Evolutionary conservation across 306 rosid species (phyloP).

Genomic region (Astragalus glycyphyllos): DNA sequence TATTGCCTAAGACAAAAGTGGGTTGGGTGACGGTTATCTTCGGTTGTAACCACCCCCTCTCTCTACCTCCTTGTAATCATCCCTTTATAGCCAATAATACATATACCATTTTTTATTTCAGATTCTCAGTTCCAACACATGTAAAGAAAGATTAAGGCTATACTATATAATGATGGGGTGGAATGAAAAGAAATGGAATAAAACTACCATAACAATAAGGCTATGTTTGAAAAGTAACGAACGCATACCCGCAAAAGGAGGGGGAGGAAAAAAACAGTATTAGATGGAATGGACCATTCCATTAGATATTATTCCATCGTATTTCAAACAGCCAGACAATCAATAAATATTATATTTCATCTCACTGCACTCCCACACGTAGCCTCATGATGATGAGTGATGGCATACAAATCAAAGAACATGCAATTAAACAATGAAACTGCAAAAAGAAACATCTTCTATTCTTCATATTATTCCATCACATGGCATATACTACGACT

Average conservation of each 20-base stretch:
- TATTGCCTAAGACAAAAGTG: too few relatives aligned
- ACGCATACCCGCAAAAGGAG: background rate
- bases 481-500: background rate
- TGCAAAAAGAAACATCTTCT: background rate
- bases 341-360: background rate
- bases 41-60: too few relatives aligned
- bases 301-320: background rate
- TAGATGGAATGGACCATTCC: background rate
- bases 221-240: background rate
- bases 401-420: background rate
- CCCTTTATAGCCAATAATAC: too few relatives aligned
- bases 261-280: background rate
- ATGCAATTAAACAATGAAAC: constrained; percentile 29
- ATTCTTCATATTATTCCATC: constrained; percentile 15
- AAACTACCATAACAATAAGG: background rate
- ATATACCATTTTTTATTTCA: too few relatives aligned
- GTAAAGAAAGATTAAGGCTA: constrained; percentile 15
- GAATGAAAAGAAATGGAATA: background rate
- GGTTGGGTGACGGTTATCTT: too few relatives aligned
- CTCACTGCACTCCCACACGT: constrained; percentile 3
- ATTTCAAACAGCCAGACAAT: constrained; percentile 6
- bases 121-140: background rate
- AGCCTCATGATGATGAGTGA: background rate
- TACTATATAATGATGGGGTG: background rate
- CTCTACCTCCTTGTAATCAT: too few relatives aligned